These are phyloP conservation scores for Entomortierella lignicola DNA, from an alignment of 192 early-diverging fungal genomes.

Conservation along the genomic window DNA sequence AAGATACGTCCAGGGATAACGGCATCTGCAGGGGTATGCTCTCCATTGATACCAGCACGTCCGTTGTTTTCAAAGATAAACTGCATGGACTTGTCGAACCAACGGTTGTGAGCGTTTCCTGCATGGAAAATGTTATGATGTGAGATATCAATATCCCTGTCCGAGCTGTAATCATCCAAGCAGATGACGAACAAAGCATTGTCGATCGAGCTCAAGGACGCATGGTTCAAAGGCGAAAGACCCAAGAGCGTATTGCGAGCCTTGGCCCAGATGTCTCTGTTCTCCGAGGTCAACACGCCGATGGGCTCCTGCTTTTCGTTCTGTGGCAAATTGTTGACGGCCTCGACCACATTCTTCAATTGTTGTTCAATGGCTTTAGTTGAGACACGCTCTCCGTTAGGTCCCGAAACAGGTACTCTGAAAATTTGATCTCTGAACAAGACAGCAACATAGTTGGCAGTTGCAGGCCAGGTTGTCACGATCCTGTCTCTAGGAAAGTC, in stretches of 20 bases:
- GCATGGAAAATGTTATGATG: constrained; percentile 86
- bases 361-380: constrained; percentile 58
- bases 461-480: constrained; percentile 76
- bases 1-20: constrained; percentile 87
- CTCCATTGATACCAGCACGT: constrained; percentile 92
- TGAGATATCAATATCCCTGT: constrained; percentile 69
- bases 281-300: constrained; percentile 85
- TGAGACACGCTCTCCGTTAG: constrained; percentile 73
- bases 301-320: constrained; percentile 70
- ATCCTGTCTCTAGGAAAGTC: constrained; percentile 76
- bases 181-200: constrained; percentile 88
- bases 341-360: constrained; percentile 53
- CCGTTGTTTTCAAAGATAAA: constrained; percentile 87
- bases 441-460: constrained; percentile 85
- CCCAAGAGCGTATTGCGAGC: constrained; percentile 47
- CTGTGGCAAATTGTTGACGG: constrained; percentile 55
- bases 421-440: constrained; percentile 89
- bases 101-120: constrained; percentile 83
- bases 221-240: constrained; percentile 56
- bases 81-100: constrained; percentile 98
- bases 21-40: constrained; percentile 95
- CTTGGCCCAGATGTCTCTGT: constrained; percentile 90
- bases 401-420: constrained; percentile 79
- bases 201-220: constrained; percentile 71
- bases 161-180: constrained; percentile 81